phyloP scores from a whole-genome alignment of 1,139 yeast genomes.

The Hyphopichia pseudoburtonii region DNA sequence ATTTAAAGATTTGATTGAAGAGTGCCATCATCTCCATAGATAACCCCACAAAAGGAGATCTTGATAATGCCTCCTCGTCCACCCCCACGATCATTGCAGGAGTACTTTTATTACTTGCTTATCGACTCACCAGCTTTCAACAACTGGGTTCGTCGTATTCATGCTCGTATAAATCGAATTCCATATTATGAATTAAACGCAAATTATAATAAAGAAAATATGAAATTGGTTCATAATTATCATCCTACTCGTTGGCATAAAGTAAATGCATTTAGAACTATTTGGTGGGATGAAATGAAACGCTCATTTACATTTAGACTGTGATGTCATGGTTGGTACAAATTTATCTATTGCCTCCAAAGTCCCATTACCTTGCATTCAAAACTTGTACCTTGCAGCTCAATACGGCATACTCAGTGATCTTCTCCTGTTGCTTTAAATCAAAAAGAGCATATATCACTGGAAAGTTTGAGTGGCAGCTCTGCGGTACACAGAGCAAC shows the following conservation, averaged over 20 bases:
- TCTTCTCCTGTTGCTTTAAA: too few species aligned
- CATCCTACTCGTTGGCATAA: constrained; percentile 57
- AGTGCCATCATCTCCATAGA: too few species aligned
- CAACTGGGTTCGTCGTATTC: constrained; percentile 63
- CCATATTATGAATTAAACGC: constrained; percentile 26
- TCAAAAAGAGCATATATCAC: too few species aligned
- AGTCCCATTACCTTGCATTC: too few species aligned
- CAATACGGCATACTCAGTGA: too few species aligned
- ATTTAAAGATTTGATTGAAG: not conserved
- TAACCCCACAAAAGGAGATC: too few species aligned
- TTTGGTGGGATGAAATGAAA: constrained; percentile 66
- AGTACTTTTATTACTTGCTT: constrained; percentile 45
- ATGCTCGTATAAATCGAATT: constrained; percentile 66
- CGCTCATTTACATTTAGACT: constrained; percentile 31
- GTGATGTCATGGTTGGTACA: not conserved
- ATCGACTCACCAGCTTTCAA: constrained; percentile 67
- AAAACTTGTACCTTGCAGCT: too few species aligned
- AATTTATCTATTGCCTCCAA: too few species aligned
- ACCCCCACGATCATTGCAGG: constrained; percentile 47
- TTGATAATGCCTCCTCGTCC: too few species aligned
- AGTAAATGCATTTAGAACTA: constrained; percentile 58
- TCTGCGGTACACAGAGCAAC: too few species aligned
- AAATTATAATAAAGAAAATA: constrained; percentile 12
- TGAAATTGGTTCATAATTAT: constrained; percentile 23
- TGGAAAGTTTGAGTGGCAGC: too few species aligned